Evolutionary conservation across 1,139 yeast species (phyloP), one percentile per base, ranked within the genome.

Genomic region (Suhomyces terraborum): DNA sequence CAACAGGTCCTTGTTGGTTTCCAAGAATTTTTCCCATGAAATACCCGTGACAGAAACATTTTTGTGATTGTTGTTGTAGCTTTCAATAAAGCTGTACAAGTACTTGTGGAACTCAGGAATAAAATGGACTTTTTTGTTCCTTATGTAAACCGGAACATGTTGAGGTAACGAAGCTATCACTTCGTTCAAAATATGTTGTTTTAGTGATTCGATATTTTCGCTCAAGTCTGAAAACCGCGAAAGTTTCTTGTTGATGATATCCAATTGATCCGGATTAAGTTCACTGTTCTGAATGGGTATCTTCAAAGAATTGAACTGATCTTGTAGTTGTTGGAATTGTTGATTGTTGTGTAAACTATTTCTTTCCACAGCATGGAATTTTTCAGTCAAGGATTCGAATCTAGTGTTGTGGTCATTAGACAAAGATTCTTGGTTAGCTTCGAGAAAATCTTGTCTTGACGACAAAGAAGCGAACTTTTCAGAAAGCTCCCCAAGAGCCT

Each of bases 61-160:
- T 7, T 10, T 18, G 8, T 43, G 40, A 16, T 54, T 58, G 18
- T 56, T 49, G 28, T 47, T 36, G 40, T 62, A 62, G 32, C 58
- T 61, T 17, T 67, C 73, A 24, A 71, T 51, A 39, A 71, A 69
- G 18, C 59, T 55, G 41, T 58, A 62, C 42, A 72, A 54, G 46
- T 62, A 69, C 38, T 62, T 61, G 35, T 67, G 72, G 48, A 72
- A 69, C 42, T 68, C 73, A 0, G 77, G 76, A 4, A 61, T 43
- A 36, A 67, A 64, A 45, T 67, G 73, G n/a, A 72, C 56, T 42
- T 65, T 66, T 12, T 58, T 56, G 44, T 70, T 53, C 37, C 61
- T 62, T 17, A 66, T 50, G 45, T 60, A 66, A 1, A 69, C 62
- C 0, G 75, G 75, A 9, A 68, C 54, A 29, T 58, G 57, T 3